Percentiles rank a stretch among this genome's conserved stretches.
phyloP scores from a whole-genome alignment of 768 basidiomycete genomes.

The Amylocystis lapponica region DNA sequence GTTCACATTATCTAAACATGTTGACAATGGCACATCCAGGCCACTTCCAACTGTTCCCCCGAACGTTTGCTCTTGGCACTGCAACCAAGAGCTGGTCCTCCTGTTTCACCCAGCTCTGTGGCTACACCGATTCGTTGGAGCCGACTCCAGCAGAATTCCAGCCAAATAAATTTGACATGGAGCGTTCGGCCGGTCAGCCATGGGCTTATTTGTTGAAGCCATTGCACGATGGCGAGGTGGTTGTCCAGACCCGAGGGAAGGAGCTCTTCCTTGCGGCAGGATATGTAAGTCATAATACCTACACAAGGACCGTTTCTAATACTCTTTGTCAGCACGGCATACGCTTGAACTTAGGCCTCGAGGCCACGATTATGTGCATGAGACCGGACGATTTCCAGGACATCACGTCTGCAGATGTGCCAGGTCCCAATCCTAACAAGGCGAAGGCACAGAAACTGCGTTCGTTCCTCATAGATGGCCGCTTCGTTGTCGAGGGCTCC shows the following conservation, averaged over 20 bases:
- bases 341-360: not conserved
- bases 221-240: not conserved
- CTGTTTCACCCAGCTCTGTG: not conserved
- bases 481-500: not conserved
- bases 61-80: not conserved
- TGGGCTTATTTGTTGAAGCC: not conserved
- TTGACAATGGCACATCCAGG: too few species aligned
- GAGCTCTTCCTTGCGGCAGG: conserved; percentile 1
- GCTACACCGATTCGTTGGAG: not conserved
- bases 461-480: not conserved
- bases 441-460: not conserved
- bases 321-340: not conserved
- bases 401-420: not conserved
- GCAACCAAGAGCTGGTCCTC: not conserved
- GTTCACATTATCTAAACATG: too few species aligned
- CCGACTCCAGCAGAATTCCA: not conserved
- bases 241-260: not conserved
- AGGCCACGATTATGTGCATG: not conserved
- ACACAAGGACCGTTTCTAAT: too few species aligned
- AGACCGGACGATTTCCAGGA: not conserved
- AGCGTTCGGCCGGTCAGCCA: too few species aligned
- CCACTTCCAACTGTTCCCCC: not conserved
- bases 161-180: not conserved
- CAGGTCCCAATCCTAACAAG: not conserved
- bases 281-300: not conserved